These are phyloP conservation scores for Darksidea phi DNA, from an alignment of 495 filamentous ascomycete genomes.

Conservation along the genomic window DNA sequence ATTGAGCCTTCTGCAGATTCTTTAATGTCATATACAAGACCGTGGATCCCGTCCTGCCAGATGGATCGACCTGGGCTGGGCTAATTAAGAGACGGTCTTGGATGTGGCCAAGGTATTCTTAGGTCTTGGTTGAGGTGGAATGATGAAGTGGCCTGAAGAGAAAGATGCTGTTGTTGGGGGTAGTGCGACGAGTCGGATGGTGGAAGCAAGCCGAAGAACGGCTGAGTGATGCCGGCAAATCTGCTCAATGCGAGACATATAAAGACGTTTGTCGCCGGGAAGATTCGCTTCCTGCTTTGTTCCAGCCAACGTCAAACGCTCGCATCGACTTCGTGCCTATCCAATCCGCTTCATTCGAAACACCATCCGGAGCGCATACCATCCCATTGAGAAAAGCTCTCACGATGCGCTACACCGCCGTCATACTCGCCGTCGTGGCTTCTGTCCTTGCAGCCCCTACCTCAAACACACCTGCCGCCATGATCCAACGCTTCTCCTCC, in stretches of 20 bases:
- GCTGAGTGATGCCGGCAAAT: too few species aligned
- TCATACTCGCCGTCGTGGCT: not conserved
- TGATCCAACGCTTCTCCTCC: not conserved
- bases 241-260: not conserved
- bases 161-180: constrained; percentile 1
- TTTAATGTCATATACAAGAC: constrained; percentile 3
- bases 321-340: too few species aligned
- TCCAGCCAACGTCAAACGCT: too few species aligned
- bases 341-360: not conserved
- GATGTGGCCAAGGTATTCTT: not conserved
- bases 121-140: not conserved
- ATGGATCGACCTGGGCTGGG: constrained; percentile 4
- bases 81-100: constrained; percentile 15
- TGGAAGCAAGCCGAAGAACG: too few species aligned
- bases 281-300: too few species aligned
- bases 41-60: constrained; percentile 9
- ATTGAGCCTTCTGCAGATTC: constrained; percentile 4
- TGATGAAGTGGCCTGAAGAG: constrained; percentile 10
- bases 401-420: constrained; percentile 5
- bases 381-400: not conserved
- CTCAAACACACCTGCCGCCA: not conserved
- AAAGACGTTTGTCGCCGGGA: not conserved
- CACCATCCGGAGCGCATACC: not conserved
- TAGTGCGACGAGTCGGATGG: not conserved
- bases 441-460: constrained; percentile 3